Conservation (phyloP, 1,284 basidiomycete genomes). For the Trichosporon coremiiforme region DNA sequence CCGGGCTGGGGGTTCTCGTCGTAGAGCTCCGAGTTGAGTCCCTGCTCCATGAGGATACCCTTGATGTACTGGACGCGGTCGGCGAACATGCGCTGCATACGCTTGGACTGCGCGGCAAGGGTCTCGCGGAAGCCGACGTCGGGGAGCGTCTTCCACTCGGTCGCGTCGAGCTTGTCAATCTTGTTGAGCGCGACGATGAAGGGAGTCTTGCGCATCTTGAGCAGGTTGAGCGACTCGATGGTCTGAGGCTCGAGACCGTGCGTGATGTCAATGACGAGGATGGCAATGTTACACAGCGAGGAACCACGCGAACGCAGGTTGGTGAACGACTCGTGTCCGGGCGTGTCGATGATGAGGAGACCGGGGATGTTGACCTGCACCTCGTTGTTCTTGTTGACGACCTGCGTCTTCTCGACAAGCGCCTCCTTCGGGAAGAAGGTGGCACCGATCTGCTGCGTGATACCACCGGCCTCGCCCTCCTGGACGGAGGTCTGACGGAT, state of each 20-base stretch:
- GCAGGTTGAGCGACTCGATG: slow-evolving; percentile 88
- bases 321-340: slow-evolving; percentile 99
- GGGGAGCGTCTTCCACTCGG: slow-evolving; percentile 90
- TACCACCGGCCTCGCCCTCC: slow-evolving; percentile 99
- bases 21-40: slow-evolving; percentile 91
- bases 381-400: slow-evolving; percentile 80
- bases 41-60: slow-evolving; percentile 94
- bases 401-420: slow-evolving; percentile 87
- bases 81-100: slow-evolving; percentile 90
- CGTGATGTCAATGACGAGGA: slow-evolving; percentile 99
- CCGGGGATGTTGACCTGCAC: slow-evolving; percentile 98
- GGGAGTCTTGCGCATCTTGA: slow-evolving; percentile 93
- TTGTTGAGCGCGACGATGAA: slow-evolving; percentile 99
- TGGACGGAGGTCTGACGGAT: slow-evolving; percentile 99
- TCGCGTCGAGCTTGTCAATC: slow-evolving; percentile 38
- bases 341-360: slow-evolving; percentile 95
- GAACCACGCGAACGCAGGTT: slow-evolving; percentile 95
- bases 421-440: slow-evolving; percentile 99
- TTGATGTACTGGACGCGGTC: slow-evolving; percentile 84
- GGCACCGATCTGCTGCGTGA: slow-evolving; percentile 99
- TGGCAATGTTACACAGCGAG: slow-evolving; percentile 98
- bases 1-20: slow-evolving; percentile 98
- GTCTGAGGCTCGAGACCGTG: slow-evolving; percentile 98
- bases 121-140: slow-evolving; percentile 92
- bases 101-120: slow-evolving; percentile 74